A percentile compares a stretch with the other conserved stretches of the same genome.
Conservation (phyloP, 139 green algal genomes). For the Chlorella vulgaris region DNA sequence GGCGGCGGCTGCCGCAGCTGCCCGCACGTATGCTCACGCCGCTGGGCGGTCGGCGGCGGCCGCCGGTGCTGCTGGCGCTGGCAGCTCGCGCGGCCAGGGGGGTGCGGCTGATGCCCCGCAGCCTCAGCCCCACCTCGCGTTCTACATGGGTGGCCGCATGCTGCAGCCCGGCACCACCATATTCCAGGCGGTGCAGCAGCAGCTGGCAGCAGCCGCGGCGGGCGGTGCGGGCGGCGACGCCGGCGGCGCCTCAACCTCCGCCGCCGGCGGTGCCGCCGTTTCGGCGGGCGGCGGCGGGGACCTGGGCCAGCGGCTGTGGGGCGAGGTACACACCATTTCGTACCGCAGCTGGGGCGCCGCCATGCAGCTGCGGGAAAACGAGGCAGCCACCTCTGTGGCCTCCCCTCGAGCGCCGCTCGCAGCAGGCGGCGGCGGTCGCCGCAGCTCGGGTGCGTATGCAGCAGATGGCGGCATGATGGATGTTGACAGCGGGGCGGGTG, state of each 20-base stretch:
- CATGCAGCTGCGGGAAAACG: slow-evolving; percentile 19
- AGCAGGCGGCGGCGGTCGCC: background rate
- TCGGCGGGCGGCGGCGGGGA: slow-evolving; percentile 12
- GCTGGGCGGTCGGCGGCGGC: slow-evolving; percentile 17
- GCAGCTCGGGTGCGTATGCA: background rate
- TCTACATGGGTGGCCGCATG: slow-evolving; percentile 59
- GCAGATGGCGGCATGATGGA: too few species aligned
- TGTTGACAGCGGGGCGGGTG: slow-evolving; percentile 1
- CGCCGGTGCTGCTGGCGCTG: background rate
- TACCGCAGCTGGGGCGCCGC: slow-evolving; percentile 61
- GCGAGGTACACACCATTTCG: slow-evolving; percentile 85
- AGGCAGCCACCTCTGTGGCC: slow-evolving; percentile 20
- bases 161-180: slow-evolving; percentile 71
- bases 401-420: background rate
- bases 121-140: slow-evolving; percentile 65
- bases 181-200: slow-evolving; percentile 74
- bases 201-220: background rate
- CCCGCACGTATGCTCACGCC: slow-evolving; percentile 22
- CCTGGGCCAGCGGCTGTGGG: slow-evolving; percentile 72
- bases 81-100: slow-evolving; percentile 4
- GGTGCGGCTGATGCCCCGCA: background rate
- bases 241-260: background rate
- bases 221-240: background rate
- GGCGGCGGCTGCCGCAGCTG: slow-evolving; percentile 14
- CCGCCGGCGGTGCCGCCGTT: background rate